Evolutionary conservation across 768 basidiomycete species (phyloP).

Genomic region (Mycena floridula): DNA sequence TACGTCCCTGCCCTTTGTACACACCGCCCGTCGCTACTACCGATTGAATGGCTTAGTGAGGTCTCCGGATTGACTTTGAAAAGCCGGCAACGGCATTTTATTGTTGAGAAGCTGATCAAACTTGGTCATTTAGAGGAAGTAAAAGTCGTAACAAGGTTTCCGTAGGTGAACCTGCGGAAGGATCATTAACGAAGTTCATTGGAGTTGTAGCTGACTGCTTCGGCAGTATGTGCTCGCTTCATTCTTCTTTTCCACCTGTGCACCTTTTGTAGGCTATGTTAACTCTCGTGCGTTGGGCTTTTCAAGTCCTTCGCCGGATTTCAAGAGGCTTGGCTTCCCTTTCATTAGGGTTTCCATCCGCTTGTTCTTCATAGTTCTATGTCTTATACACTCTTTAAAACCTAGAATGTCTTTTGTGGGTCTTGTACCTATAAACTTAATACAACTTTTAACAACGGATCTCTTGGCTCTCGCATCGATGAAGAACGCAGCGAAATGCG

Average conservation of each 20-base stretch:
- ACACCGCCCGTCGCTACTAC: slow-evolving; percentile 89
- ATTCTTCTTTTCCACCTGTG: no score
- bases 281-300: slow-evolving; percentile 3
- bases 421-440: slow-evolving; percentile 20
- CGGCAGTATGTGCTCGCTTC: slow-evolving; percentile 30
- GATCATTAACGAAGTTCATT: slow-evolving; percentile 52
- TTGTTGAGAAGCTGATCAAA: slow-evolving; percentile 57
- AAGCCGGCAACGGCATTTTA: slow-evolving; percentile 43
- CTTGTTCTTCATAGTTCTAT: slow-evolving; percentile 14
- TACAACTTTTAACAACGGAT: slow-evolving; percentile 58
- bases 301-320: not conserved
- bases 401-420: slow-evolving; percentile 23
- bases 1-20: slow-evolving; percentile 90
- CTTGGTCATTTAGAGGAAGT: slow-evolving; percentile 83
- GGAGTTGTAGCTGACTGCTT: slow-evolving; percentile 23
- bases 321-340: slow-evolving; percentile 12
- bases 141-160: slow-evolving; percentile 81
- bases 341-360: not conserved
- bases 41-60: slow-evolving; percentile 90
- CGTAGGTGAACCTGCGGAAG: slow-evolving; percentile 80
- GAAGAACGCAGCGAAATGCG: slow-evolving; percentile 78
- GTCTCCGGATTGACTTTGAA: slow-evolving; percentile 72
- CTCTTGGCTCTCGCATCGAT: slow-evolving; percentile 77
- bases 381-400: slow-evolving; percentile 17
- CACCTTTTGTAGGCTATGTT: slow-evolving; percentile 23